These are phyloP conservation scores for Platanthera zijinensis DNA, from an alignment of 106 monocot genomes.

Conservation along the genomic window DNA sequence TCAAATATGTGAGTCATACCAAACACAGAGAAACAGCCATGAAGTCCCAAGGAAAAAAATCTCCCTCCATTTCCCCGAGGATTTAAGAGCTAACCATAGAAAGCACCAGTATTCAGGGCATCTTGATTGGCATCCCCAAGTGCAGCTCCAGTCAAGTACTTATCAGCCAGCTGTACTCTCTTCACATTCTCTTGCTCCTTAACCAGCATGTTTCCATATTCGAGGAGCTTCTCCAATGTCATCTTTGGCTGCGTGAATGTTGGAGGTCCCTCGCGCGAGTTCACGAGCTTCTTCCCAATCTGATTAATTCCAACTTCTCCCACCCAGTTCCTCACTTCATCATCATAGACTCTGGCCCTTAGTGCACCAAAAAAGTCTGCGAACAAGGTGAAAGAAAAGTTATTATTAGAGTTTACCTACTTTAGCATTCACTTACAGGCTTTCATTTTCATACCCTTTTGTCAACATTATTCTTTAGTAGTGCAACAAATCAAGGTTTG, in stretches of 20 bases:
- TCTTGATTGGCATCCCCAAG: conserved; percentile 89
- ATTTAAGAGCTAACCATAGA: conserved; percentile 51
- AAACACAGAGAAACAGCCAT: neutral
- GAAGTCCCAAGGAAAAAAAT: conserved; percentile 12
- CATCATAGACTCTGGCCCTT: conserved; percentile 91
- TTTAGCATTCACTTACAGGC: too few species aligned
- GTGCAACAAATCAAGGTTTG: too few species aligned
- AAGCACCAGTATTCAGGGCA: conserved; percentile 54
- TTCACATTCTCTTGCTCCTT: conserved; percentile 98
- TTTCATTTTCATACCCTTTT: too few species aligned
- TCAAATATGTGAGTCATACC: neutral
- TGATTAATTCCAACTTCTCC: conserved; percentile 42
- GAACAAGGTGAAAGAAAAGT: conserved; percentile 4
- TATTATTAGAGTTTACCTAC: too few species aligned
- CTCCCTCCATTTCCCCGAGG: conserved; percentile 6
- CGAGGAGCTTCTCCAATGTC: conserved; percentile 78
- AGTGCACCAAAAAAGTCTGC: conserved; percentile 95
- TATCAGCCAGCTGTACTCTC: conserved; percentile 95
- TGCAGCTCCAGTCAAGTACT: conserved; percentile 82
- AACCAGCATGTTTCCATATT: conserved; percentile 92
- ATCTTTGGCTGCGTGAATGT: conserved; percentile 79
- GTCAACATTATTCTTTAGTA: too few species aligned
- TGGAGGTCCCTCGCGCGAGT: conserved; percentile 78
- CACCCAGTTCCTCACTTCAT: conserved; percentile 91
- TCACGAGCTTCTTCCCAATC: conserved; percentile 68